Evolutionary conservation across 2,329 filamentous ascomycete species (phyloP).

Genomic region (Colletotrichum aenigma): DNA sequence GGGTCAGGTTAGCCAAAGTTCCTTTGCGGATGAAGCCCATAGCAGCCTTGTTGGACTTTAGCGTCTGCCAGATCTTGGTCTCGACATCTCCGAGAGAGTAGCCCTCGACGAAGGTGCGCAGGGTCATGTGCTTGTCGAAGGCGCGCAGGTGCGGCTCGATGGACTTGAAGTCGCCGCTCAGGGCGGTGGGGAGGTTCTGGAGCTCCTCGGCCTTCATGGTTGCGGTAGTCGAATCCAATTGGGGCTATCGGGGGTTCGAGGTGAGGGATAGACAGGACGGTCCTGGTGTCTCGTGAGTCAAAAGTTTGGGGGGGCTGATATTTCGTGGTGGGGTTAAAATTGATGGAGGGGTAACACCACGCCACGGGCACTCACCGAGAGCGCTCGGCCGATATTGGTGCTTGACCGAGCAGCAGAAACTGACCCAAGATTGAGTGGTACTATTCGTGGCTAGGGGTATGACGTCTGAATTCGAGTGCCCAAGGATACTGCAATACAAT

Average conservation of each 20-base stretch:
- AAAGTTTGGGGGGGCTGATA: conserved; percentile 18
- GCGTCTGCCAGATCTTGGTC: conserved; percentile 80
- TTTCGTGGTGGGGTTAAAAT: conserved; percentile 21
- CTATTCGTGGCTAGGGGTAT: neutral
- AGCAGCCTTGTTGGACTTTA: conserved; percentile 85
- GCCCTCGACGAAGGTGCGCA: conserved; percentile 85
- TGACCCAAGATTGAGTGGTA: neutral
- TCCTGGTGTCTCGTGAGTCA: conserved; percentile 22
- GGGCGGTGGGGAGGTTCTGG: conserved; percentile 52
- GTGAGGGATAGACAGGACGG: neutral
- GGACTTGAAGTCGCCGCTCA: conserved; percentile 77
- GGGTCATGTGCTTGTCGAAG: conserved; percentile 85
- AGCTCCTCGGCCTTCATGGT: conserved; percentile 65
- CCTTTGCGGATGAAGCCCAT: conserved; percentile 82
- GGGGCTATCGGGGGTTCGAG: neutral
- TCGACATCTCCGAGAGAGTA: conserved; percentile 80
- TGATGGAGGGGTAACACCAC: conserved; percentile 19
- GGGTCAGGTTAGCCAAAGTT: conserved; percentile 74
- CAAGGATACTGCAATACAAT: neutral
- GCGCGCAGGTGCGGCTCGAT: conserved; percentile 76
- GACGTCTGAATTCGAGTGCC: neutral
- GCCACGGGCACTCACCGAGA: conserved; percentile 2
- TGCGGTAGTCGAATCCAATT: conserved; percentile 18
- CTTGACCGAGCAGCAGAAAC: neutral
- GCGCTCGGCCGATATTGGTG: conserved; percentile 4